Percentiles rank a stretch among this genome's conserved stretches.
phyloP scores from a whole-genome alignment of 257 asterid genomes.

The Ballota nigra region DNA sequence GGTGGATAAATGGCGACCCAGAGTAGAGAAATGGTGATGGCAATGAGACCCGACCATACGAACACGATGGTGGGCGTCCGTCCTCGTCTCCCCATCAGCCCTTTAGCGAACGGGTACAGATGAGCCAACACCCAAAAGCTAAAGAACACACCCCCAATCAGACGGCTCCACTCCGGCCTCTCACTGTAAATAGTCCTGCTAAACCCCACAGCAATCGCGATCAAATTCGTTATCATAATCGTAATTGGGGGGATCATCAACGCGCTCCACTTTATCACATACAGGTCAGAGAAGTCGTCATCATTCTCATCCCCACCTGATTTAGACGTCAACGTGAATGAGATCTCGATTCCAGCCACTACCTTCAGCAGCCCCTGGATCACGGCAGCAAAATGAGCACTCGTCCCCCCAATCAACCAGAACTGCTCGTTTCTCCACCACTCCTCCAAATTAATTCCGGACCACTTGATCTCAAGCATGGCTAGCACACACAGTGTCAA shows the following conservation, averaged over 20 bases:
- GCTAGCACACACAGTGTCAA: slow-evolving; percentile 62
- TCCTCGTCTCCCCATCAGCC: slow-evolving; percentile 76
- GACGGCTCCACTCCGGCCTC: slow-evolving; percentile 71
- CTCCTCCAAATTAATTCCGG: slow-evolving; percentile 61
- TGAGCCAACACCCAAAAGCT: slow-evolving; percentile 88
- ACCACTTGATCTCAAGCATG: slow-evolving; percentile 73
- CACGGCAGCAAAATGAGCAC: slow-evolving; percentile 83
- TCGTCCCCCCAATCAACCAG: slow-evolving; percentile 96
- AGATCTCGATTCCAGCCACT: too few relatives aligned
- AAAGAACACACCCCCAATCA: slow-evolving; percentile 74
- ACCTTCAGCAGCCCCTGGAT: slow-evolving; percentile 83
- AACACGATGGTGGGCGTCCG: slow-evolving; percentile 71
- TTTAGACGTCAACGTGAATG: too few relatives aligned
- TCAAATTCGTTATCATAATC: slow-evolving; percentile 59
- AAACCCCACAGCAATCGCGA: slow-evolving; percentile 64
- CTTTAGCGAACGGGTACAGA: slow-evolving; percentile 73
- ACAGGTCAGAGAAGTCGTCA: slow-evolving; percentile 62
- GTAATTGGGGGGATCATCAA: slow-evolving; percentile 69
- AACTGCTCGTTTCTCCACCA: slow-evolving; percentile 99
- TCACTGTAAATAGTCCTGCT: slow-evolving; percentile 66
- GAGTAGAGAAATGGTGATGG: slow-evolving; percentile 71
- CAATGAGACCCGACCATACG: slow-evolving; percentile 82
- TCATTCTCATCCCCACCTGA: slow-evolving; percentile 67
- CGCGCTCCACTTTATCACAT: slow-evolving; percentile 58
- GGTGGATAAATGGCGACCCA: slow-evolving; percentile 82